phyloP scores from a whole-genome alignment of 2,329 filamentous ascomycete species.

The Sclerotinia nivalis region DNA sequence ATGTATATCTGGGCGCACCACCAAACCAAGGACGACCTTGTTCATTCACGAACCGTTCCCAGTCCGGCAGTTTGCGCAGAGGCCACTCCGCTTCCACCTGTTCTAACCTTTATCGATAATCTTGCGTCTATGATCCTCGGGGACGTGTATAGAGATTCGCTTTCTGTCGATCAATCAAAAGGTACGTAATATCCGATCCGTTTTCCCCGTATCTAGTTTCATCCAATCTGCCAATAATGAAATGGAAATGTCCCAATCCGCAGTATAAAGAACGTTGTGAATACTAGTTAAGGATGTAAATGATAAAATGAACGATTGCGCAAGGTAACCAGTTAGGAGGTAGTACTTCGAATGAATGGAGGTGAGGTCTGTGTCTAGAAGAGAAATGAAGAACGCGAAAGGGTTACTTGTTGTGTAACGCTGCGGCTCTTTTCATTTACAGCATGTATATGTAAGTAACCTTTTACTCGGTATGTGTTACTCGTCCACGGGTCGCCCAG shows the following conservation, averaged over 20 bases:
- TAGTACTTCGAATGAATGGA: not conserved
- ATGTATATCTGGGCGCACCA: not conserved
- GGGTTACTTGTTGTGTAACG: constrained; percentile 14
- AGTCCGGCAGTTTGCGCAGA: constrained; percentile 6
- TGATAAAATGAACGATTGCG: not conserved
- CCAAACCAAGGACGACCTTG: constrained; percentile 6
- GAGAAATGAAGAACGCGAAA: constrained; percentile 5
- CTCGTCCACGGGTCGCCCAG: not conserved
- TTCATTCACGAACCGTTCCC: not conserved
- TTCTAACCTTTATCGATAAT: constrained; percentile 7
- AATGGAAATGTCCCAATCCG: not conserved
- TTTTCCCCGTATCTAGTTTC: not conserved
- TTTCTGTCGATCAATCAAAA: constrained; percentile 1
- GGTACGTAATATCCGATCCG: not conserved
- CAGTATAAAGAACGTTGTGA: not conserved
- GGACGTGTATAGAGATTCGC: not conserved
- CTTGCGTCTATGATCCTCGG: not conserved
- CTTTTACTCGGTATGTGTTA: constrained; percentile 4
- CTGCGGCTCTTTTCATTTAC: constrained; percentile 7
- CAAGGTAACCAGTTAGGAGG: not conserved
- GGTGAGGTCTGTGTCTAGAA: constrained; percentile 9
- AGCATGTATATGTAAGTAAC: not conserved
- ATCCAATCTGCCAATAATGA: not conserved
- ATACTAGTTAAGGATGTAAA: not conserved
- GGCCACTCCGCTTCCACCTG: constrained; percentile 10